Conservation (phyloP, 768 basidiomycete genomes). For the Galerina marginata region DNA sequence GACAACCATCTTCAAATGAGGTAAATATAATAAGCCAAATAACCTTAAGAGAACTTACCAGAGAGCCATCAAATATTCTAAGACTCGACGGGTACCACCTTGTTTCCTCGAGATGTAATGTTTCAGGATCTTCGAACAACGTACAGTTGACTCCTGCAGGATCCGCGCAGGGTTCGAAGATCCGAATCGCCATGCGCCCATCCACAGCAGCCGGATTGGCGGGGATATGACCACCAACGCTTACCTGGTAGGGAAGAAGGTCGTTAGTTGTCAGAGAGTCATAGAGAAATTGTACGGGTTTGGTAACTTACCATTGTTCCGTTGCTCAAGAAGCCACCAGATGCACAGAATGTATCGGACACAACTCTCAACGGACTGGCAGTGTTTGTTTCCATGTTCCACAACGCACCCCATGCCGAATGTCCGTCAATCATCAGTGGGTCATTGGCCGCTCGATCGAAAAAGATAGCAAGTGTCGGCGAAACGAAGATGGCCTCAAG, state of each 20-base stretch:
- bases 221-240: conserved; percentile 36
- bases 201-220: conserved; percentile 32
- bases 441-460: conserved; percentile 40
- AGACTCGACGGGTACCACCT: conserved; percentile 49
- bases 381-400: conserved; percentile 45
- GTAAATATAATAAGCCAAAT: not conserved
- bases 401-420: conserved; percentile 51
- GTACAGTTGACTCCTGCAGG: conserved; percentile 34
- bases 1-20: conserved; percentile 28
- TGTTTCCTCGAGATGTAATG: conserved; percentile 38
- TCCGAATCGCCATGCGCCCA: conserved; percentile 41
- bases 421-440: conserved; percentile 46
- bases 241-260: conserved; percentile 25
- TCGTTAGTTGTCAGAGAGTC: not conserved
- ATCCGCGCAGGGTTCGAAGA: conserved; percentile 46
- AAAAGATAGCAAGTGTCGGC: conserved; percentile 34
- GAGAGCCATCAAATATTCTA: conserved; percentile 37
- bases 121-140: conserved; percentile 40
- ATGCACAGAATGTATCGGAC: conserved; percentile 50
- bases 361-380: conserved; percentile 39
- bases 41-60: conserved; percentile 29
- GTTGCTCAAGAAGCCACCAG: conserved; percentile 46
- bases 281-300: not conserved
- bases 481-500: conserved; percentile 35
- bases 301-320: conserved; percentile 40